Conservation (phyloP, 495 filamentous ascomycete genomes). For the Trichoderma reesei region DNA sequence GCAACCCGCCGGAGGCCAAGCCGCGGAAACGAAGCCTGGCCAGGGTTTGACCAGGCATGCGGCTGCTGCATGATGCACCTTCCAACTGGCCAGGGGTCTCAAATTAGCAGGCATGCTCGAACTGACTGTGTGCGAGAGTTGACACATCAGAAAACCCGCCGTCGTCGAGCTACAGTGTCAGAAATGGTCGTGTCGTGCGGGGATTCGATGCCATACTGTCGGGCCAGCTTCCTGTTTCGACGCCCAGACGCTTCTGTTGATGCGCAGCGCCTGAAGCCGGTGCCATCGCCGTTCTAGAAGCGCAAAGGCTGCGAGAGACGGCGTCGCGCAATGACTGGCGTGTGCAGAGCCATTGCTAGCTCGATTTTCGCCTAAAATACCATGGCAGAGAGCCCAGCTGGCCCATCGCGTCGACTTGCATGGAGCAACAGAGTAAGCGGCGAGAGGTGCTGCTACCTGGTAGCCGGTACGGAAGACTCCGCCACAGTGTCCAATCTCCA, state of each 20-base stretch:
- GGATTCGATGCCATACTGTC: not conserved
- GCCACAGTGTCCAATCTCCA: not conserved
- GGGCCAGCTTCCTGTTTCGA: conserved; percentile 6
- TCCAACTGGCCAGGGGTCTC: conserved; percentile 2
- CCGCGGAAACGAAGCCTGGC: conserved; percentile 3
- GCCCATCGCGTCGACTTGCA: not conserved
- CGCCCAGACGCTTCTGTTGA: not conserved
- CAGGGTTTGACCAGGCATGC: not conserved
- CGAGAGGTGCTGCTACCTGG: not conserved
- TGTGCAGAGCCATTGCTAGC: not conserved
- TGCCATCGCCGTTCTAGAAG: not conserved
- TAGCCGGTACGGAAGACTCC: not conserved
- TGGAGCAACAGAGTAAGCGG: not conserved
- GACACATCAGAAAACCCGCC: conserved; percentile 2
- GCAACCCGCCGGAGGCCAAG: not conserved
- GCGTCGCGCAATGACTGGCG: not conserved
- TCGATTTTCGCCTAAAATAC: not conserved
- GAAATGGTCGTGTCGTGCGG: not conserved
- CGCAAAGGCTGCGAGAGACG: not conserved
- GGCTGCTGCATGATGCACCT: not conserved
- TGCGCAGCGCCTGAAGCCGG: not conserved
- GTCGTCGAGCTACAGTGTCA: not conserved
- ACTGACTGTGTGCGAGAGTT: not conserved
- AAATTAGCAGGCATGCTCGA: not conserved
- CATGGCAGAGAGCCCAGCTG: not conserved